Evolutionary conservation across 129 eudicot species (phyloP).

Genomic region (Helianthus annuus): HanXRQr2.0-SUNRISE NC_035449.2:31471577-31472076

Average conservation of each 20-base stretch:
- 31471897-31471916: constrained; percentile 96
- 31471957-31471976: constrained; percentile 8
- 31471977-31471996: constrained; percentile 92
- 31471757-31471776: no score
- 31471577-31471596: constrained; percentile 18
- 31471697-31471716: constrained; percentile 43
- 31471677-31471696: constrained; percentile 94
- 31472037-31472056: constrained; percentile 47
- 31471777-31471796: constrained; percentile 68
- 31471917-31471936: constrained; percentile 48
- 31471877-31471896: constrained; percentile 99
- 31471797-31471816: constrained; percentile 74
- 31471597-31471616: constrained; percentile 90
- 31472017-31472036: constrained; percentile 93
- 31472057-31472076: neutral
- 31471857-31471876: constrained; percentile 85
- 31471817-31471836: constrained; percentile 78
- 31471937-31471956: constrained; percentile 12
- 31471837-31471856: constrained; percentile 91
- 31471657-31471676: constrained; percentile 99
- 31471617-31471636: constrained; percentile 68
- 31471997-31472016: constrained; percentile 98
- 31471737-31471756: neutral
- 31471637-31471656: constrained; percentile 91
- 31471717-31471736: constrained; percentile 12